phyloP scores from a whole-genome alignment of 106 monocot species.

The Allium fistulosum region DNA sequence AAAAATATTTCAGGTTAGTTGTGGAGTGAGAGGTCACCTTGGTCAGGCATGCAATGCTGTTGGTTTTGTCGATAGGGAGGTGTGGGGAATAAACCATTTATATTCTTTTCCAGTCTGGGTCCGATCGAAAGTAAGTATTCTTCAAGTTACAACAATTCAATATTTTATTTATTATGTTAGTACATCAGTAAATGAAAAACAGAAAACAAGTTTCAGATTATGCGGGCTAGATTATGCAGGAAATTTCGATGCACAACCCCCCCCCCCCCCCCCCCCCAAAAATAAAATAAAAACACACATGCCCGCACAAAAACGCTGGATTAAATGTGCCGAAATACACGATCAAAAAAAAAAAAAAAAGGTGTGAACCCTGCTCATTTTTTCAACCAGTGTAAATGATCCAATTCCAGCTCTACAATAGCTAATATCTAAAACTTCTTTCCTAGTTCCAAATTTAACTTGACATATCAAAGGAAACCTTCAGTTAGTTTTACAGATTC shows the following conservation, averaged over 20 bases:
- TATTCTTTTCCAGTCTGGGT: slow-evolving; percentile 30
- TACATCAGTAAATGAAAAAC: too few species aligned
- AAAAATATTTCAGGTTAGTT: slow-evolving; percentile 30
- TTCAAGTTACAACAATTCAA: not conserved
- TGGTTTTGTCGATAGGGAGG: slow-evolving; percentile 28
- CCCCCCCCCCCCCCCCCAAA: too few species aligned
- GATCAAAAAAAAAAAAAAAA: too few species aligned
- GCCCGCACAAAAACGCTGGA: too few species aligned
- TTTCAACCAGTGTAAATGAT: not conserved
- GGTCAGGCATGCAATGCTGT: slow-evolving; percentile 40
- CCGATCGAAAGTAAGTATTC: slow-evolving; percentile 16
- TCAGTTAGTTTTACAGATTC: not conserved
- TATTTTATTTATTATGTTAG: not conserved
- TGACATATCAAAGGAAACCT: too few species aligned
- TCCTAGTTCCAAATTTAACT: not conserved
- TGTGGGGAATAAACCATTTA: slow-evolving; percentile 36
- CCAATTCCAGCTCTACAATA: not conserved
- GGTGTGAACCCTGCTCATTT: too few species aligned
- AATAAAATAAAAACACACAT: too few species aligned
- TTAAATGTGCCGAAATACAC: too few species aligned
- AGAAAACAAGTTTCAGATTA: too few species aligned
- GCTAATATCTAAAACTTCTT: not conserved
- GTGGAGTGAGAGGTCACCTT: slow-evolving; percentile 34
- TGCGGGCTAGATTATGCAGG: too few species aligned
- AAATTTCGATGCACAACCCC: too few species aligned